Evolutionary conservation across 23 red algal genomes (phyloP), one percentile per base, ranked within the genome.

Genomic region (Chondrus crispus): DNA sequence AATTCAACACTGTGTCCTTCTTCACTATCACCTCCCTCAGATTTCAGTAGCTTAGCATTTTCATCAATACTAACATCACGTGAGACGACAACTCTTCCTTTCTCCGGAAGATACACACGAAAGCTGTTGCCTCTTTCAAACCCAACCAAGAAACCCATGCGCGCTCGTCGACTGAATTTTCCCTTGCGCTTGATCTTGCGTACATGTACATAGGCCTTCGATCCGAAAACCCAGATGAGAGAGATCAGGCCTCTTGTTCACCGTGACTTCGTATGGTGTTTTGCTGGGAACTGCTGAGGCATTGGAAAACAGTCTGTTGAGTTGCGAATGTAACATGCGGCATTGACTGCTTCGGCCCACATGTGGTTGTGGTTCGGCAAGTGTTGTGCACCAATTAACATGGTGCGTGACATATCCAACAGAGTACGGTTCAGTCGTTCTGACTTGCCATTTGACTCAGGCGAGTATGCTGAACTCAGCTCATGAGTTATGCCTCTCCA

Each of bases 361-460:
- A 66, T 9, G 9, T 66, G 26, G n/a, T n/a, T n/a, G n/a, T n/a
- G n/a, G n/a, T n/a, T n/a, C n/a, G n/a, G n/a, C n/a, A n/a, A n/a
- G n/a, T n/a, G n/a, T n/a, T n/a, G n/a, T n/a, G n/a, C n/a, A 66
- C 35, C 60, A 66, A 12, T 22, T 37, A 77, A 24, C 71, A 77
- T 77, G 0, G 71, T 77, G 32, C 71, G 32, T 42, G 38, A 1
- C 2, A 48, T 77, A 46, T 77, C 71, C 44, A 77, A 39, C n/a
- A 77, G 71, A 42, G 71, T 77, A 26, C 71, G 8, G 44, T 77
- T 77, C 38, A 77, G 71, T 35, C 71, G 71, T 38, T 77, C 44
- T 38, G 71, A 26, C 43, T 37, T 24, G 22, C 71, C 71, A 37
- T 77, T 77, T 38, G 71, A 77, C 71, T 77, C 71, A 7, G 38